Evolutionary conservation across 257 asterid species (phyloP).

Genomic region (Solanum sejunctum): DNA sequence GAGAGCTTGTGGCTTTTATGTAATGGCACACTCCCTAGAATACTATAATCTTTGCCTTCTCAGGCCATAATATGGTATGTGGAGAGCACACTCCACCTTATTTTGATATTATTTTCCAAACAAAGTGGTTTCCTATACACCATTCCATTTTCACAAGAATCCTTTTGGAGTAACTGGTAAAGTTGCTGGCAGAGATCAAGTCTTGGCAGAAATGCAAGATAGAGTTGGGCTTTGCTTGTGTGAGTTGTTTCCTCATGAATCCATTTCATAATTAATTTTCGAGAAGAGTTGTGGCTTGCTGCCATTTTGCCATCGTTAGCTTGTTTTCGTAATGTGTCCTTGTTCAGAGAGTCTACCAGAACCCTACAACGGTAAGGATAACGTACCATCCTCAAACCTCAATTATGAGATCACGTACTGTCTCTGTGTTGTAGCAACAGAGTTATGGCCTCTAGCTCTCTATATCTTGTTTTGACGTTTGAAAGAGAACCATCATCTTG

Average conservation of each 20-base stretch:
- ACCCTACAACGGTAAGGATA: no score
- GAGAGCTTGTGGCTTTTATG: not conserved
- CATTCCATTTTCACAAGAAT: constrained; percentile 10
- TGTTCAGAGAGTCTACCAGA: no score
- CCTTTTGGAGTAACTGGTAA: no score
- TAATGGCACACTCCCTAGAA: constrained; percentile 30
- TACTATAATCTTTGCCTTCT: constrained; percentile 7
- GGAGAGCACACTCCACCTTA: constrained; percentile 48
- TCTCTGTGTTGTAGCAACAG: not conserved
- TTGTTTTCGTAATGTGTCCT: no score
- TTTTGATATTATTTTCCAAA: not conserved
- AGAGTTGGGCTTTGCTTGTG: no score
- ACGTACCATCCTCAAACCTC: no score
- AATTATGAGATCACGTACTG: no score
- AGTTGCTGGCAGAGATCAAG: no score
- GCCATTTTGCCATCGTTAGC: no score
- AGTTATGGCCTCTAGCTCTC: not conserved
- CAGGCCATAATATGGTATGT: constrained; percentile 7
- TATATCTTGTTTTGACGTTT: not conserved
- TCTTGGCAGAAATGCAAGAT: no score
- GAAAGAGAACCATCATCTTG: not conserved
- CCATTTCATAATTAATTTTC: not conserved
- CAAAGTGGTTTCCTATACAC: constrained; percentile 20
- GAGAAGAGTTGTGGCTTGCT: no score
- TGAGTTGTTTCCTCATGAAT: no score